These are phyloP conservation scores for Euphorbia tirucalli DNA, from an alignment of 345 rosid genomes.

Conservation along the genomic window DNA sequence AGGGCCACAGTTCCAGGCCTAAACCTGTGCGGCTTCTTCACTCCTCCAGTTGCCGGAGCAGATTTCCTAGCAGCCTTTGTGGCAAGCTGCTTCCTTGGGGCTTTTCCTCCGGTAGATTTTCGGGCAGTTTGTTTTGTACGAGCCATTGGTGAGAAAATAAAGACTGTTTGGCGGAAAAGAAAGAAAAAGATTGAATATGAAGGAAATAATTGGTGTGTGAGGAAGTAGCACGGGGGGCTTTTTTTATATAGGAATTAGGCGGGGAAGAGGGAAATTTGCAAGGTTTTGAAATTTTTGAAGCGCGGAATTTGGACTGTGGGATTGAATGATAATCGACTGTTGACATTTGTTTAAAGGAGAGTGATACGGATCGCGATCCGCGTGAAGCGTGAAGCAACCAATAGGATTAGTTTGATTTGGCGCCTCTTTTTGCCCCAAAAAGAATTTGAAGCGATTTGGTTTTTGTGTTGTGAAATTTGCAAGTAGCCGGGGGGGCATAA, in stretches of 20 bases:
- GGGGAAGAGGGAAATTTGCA: constrained; percentile 16
- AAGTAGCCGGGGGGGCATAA: too few species aligned
- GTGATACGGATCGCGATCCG: constrained; percentile 26
- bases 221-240: too few species aligned
- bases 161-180: neutral
- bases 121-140: constrained; percentile 19
- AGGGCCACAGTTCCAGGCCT: constrained; percentile 23
- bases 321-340: constrained; percentile 18
- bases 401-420: constrained; percentile 4
- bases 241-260: constrained; percentile 9
- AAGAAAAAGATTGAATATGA: neutral
- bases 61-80: constrained; percentile 25
- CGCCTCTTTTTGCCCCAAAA: constrained; percentile 10
- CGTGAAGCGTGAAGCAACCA: constrained; percentile 4
- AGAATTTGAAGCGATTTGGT: neutral
- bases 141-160: neutral
- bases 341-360: neutral
- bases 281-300: constrained; percentile 14
- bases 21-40: constrained; percentile 25
- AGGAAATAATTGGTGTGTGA: neutral
- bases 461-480: neutral
- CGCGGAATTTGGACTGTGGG: neutral
- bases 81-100: constrained; percentile 26
- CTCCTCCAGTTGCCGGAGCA: constrained; percentile 25
- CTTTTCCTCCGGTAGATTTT: constrained; percentile 27